Evolutionary conservation across 257 asterid genomes (phyloP).

Genomic region (Nicotiana knightiana): DNA sequence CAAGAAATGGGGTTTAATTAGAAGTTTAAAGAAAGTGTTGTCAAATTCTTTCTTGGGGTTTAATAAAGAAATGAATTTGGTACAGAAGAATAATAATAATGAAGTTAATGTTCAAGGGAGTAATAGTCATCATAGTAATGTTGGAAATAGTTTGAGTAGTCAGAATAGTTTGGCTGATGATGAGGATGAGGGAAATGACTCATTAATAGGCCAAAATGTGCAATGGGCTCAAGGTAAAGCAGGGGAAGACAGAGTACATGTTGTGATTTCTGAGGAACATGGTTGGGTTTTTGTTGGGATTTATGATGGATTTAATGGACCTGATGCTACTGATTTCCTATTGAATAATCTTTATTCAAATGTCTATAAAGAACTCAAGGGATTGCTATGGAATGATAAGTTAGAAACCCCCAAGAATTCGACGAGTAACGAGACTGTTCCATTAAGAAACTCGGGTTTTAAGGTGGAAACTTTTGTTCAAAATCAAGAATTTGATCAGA

Average conservation of each 20-base stretch:
- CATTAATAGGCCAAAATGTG: constrained; percentile 67
- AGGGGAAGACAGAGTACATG: constrained; percentile 87
- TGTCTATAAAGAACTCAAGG: constrained; percentile 75
- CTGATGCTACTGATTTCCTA: constrained; percentile 91
- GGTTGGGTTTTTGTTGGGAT: constrained; percentile 94
- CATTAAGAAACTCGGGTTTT: constrained; percentile 13
- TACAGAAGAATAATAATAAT: constrained; percentile 20
- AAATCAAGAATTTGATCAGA: constrained; percentile 12
- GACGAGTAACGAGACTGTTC: constrained; percentile 1
- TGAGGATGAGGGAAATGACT: constrained; percentile 53
- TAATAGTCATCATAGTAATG: constrained; percentile 23
- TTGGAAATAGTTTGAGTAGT: constrained; percentile 50
- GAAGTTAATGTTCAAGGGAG: constrained; percentile 22
- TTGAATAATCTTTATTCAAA: constrained; percentile 60
- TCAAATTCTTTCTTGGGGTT: constrained; percentile 51
- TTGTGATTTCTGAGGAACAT: constrained; percentile 80
- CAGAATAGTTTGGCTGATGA: constrained; percentile 68
- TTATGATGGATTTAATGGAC: constrained; percentile 88
- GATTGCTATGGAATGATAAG: constrained; percentile 68
- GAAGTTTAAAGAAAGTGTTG: constrained; percentile 42
- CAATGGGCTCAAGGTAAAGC: constrained; percentile 99
- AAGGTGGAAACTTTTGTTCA: constrained; percentile 10
- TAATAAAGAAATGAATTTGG: constrained; percentile 36
- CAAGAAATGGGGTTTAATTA: constrained; percentile 53
- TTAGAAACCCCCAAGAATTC: constrained; percentile 31